Base-by-base conservation (phyloP, 352 stramenopile genomes). In the Globisporangium middletonii region DNA sequence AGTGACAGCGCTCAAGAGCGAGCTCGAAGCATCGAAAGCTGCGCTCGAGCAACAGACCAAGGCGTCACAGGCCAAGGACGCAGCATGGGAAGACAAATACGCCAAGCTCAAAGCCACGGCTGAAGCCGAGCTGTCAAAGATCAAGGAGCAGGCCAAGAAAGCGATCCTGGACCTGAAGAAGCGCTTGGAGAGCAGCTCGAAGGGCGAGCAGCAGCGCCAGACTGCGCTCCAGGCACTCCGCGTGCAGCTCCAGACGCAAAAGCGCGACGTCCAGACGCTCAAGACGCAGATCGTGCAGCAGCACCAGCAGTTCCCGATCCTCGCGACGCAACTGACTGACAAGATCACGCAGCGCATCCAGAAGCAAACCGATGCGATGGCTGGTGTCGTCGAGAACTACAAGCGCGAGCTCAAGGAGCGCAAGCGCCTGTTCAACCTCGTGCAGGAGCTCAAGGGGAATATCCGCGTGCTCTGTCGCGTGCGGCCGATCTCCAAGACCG, bases 391-490 rank as follows among this genome's bases (percentile, higher is more conserved):
- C 28, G 86, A 95, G 47, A 95, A 94, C 60, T 95, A 95, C 73
- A 89, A 92, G 53, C 82, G 86, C 35, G 85, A 94, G 59, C 80
- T 94, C 56, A 92, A 92, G 53, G 83, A 94, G 65, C 82, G 85
- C 43, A 94, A 94, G 57, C 86, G 96, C 37, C 69, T 99, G 46
- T 96, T 99, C 55, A 97, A 96, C 55, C 80, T 97, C 30, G 97
- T 99, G 41, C 89, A 98, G 56, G 93, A 97, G 55, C 75, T 99
- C 35, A 97, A 98, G 60, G 95, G 95, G 41, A 99, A 99, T 64
- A 99, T 99, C 56, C 94, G 97, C 53, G 97, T 99, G 13, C 91
- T 98, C 48, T 99, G 95, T 56, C 94, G 97, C 58, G 87, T 98
- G 16, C 94, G 96, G 37, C 96, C 96, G 2, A 92, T 95, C 51